phyloP scores from a whole-genome alignment of 2,329 filamentous ascomycete species.

The Cryphonectria japonica region DNA sequence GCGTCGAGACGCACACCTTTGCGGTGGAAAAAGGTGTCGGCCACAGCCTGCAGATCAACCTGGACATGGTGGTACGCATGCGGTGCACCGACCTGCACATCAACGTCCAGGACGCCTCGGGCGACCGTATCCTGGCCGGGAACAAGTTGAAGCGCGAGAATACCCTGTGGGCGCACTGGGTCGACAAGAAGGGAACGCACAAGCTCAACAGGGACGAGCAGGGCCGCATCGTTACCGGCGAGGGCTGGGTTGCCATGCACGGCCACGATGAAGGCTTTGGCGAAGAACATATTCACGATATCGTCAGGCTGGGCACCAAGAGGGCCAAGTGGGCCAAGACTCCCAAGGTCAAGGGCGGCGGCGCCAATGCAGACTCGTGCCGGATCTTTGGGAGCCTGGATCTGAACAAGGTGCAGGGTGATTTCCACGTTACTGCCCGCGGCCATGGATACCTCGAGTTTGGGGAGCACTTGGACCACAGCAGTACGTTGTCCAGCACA shows the following conservation, averaged over 20 bases:
- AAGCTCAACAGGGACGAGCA: conserved; percentile 59
- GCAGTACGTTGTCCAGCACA: conserved; percentile 55
- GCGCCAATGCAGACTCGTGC: conserved; percentile 68
- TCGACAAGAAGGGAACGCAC: conserved; percentile 69
- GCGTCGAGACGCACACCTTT: conserved; percentile 85
- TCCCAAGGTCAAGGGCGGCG: conserved; percentile 60
- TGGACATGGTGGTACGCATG: conserved; percentile 93
- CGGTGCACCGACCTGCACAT: conserved; percentile 84
- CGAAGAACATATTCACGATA: conserved; percentile 90
- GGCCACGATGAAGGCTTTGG: conserved; percentile 67
- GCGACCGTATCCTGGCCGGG: conserved; percentile 86
- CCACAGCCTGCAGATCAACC: conserved; percentile 88
- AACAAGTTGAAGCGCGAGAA: conserved; percentile 73
- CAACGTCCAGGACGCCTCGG: conserved; percentile 94
- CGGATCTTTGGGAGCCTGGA: conserved; percentile 88
- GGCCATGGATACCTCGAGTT: conserved; percentile 92
- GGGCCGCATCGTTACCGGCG: conserved; percentile 59
- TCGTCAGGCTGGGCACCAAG: conserved; percentile 70
- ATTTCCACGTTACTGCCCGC: conserved; percentile 95
- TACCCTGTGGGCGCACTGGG: conserved; percentile 84
- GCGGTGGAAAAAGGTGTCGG: conserved; percentile 90
- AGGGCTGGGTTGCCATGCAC: conserved; percentile 56
- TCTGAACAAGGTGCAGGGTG: conserved; percentile 95
- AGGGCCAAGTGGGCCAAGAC: conserved; percentile 76
- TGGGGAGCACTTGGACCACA: conserved; percentile 80